Base-by-base conservation (phyloP, 306 rosid genomes). In the Inga laurina region DNA sequence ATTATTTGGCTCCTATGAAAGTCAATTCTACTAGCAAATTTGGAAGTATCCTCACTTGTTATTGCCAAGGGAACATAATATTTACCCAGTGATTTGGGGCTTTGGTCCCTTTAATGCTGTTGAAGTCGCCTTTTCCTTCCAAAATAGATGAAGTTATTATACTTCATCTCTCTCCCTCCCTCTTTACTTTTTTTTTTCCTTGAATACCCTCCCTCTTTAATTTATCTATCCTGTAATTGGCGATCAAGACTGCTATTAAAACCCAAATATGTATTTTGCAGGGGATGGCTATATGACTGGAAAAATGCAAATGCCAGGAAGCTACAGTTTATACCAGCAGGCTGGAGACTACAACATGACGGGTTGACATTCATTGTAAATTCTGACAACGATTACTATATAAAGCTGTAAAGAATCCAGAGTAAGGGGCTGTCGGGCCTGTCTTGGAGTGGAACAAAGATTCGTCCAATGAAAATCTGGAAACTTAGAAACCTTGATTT, bases 261-360 rank as follows among this genome's bases (percentile, higher is more conserved):
- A 37, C 15, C 51, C 16, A 46, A 67, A 74, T 15, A 52, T 54
- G 72, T 54, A 74, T 80, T 41, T 78, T 73, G 85, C 83, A 90
- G 97, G 93, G 66, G 86, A 84, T 72, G 97, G 87, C 56, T 91
- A 89, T 76, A 89, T 93, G 82, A 74, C 86, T 67, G 97, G 94
- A 76, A 92, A 93, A 85, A 86, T 94, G 82, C 97, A 92, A 91
- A 86, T 85, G 66, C 85, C 88, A n/a, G 90, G 88, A 39, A 83
- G 75, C 82, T 92, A 87, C 72, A 52, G 71, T 80, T 83, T 90
- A 37, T 92, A 87, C 77, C 90, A 86, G 78, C 86, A 88, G 6
- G 79, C 85, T 78, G 90, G 90, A 44, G 94, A 90, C 82, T 93
- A 84, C 87, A 54, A 69, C 90, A 86, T 92, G 91, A 73, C 85